Evolutionary conservation across 257 asterid genomes (phyloP), one percentile per base, ranked within the genome.

Genomic region (Schizonepeta tenuifolia): DNA sequence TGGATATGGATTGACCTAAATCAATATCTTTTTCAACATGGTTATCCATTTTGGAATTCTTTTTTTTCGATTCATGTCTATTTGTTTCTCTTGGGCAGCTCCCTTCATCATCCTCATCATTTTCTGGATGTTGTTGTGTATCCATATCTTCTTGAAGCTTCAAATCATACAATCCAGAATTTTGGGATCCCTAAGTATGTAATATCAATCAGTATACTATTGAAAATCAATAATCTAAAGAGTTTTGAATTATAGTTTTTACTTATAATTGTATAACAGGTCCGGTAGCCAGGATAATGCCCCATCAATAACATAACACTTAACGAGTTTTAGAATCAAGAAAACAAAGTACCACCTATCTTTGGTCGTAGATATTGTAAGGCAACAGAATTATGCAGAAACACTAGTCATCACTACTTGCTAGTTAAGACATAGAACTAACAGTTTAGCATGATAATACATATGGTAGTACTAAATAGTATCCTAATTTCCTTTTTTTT

Each of bases 61-160:
- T 81, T 75, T 70, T 85, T 65, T 67, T 79, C 11, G 75, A 24
- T 38, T 69, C 83, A 43, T 81, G 84, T 59, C 66, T 71, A 74
- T 73, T 83, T 67, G 83, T 77, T 33, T 81, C 84, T 62, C 17
- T 76, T 0, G 84, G 72, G 12, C 7, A 69, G 51, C 3, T 82
- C 92, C 89, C 80, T 65, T 81, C 92, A 2, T 7, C 22, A 35
- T 83, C 94, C 7, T 72, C 82, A 17, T 82, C 87, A 9, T 55
- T 65, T 3, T 51, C 63, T 49, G n/a, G 35, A 15, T 69, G 6
- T 31, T 31, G 35, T 31, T 31, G 36, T 61, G 88, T 92, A 51
- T 92, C 98, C 99, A 95, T 92, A 79, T 95, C 97, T 73, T 88
- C 99, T 50, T 74, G 56, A 36, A 46, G 62, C 65, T 73, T 87